A percentile compares a stretch with the other conserved stretches of the same genome.
phyloP scores from a whole-genome alignment of 768 basidiomycete species.

The Sistotremastrum suecicum region DNA sequence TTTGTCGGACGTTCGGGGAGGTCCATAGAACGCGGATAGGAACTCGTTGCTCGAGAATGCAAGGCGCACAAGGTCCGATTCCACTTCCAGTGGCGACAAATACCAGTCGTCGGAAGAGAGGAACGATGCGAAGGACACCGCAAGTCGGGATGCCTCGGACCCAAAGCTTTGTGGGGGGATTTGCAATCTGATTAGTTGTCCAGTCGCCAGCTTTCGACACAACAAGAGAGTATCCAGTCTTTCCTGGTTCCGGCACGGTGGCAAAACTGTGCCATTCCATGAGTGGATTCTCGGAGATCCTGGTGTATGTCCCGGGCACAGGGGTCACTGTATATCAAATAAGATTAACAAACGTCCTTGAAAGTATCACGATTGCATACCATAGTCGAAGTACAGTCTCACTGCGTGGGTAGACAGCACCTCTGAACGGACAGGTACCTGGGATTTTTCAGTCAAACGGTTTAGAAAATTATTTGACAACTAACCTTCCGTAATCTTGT shows the following conservation, averaged over 20 bases:
- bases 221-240: slow-evolving; percentile 39
- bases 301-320: slow-evolving; percentile 31
- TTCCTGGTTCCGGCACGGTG: slow-evolving; percentile 31
- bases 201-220: slow-evolving; percentile 47
- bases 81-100: slow-evolving; percentile 47
- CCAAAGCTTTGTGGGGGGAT: slow-evolving; percentile 42
- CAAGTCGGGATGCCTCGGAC: slow-evolving; percentile 43
- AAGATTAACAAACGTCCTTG: slow-evolving; percentile 15
- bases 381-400: slow-evolving; percentile 44
- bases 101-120: slow-evolving; percentile 39
- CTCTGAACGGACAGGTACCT: slow-evolving; percentile 31
- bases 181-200: slow-evolving; percentile 37
- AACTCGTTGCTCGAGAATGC: slow-evolving; percentile 34
- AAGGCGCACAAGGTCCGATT: slow-evolving; percentile 47
- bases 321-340: slow-evolving; percentile 21
- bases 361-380: slow-evolving; percentile 12
- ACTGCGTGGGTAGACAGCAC: slow-evolving; percentile 44
- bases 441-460: not conserved
- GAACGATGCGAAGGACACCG: slow-evolving; percentile 39
- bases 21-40: slow-evolving; percentile 51
- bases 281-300: slow-evolving; percentile 32
- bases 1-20: slow-evolving; percentile 43
- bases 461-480: not conserved
- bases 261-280: slow-evolving; percentile 49
- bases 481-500: slow-evolving; percentile 33